Evolutionary conservation across 2,329 filamentous ascomycete genomes (phyloP), one percentile per base, ranked within the genome.

Genomic region (Plectosphaerella plurivora): DNA sequence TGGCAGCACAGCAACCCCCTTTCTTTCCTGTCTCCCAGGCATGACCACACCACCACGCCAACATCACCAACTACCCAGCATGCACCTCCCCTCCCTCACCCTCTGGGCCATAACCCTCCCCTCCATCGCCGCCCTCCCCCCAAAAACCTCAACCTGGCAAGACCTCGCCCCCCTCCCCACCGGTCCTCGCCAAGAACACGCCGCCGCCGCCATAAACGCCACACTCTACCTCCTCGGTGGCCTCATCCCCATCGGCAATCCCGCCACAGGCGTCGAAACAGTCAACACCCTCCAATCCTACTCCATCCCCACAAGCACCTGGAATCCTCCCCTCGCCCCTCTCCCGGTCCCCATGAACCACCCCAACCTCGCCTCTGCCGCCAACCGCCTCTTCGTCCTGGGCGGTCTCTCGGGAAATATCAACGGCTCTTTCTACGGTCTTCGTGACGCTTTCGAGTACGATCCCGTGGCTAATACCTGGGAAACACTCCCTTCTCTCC

Each of bases 311-410:
- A 54, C 53, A 14, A 57, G 68, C 45, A 59, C 57, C 15, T 72
- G 68, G 67, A 50, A 46, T 10, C 45, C 48, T 1, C 46, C 48
- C 2, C 61, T 55, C 2, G 57, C 67, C 0, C 57, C 64, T 5
- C 51, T 66, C 0, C 71, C 71, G 0, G 44, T 61, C 0, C 45
- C 59, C 5, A 54, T 69, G 3, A 73, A 71, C 47, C 70, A 74
- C 50, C 59, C 64, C 45, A 75, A 74, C 49, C 65, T 62, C 18
- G 71, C 66, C 7, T 65, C 58, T 0, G 59, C 69, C 3, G 53
- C 66, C 44, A 64, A 63, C 45, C 69, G 68, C 50, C 60, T 73
- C 12, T 73, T 73, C 51, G 47, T 74, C 0, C 59, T 75, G 3
- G 71, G 73, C 6, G 71, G 68, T 0, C 60, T 74, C 1, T 56